Base-by-base conservation (phyloP, 2,329 filamentous ascomycete genomes). In the Arthrobotrys musiformis region DNA sequence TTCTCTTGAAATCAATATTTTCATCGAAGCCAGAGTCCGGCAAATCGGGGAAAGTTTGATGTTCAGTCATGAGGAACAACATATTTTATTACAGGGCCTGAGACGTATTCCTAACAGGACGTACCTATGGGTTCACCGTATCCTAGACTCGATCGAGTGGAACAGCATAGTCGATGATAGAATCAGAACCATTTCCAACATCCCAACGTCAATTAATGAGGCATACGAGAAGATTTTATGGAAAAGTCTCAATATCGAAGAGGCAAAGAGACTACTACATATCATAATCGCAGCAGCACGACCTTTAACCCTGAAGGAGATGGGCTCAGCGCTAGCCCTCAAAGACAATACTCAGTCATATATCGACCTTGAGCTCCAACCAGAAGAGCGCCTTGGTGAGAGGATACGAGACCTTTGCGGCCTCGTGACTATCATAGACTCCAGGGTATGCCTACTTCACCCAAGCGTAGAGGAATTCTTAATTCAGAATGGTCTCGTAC, bases 1-100 rank as follows among this genome's bases (percentile, higher is more conserved):
- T 28, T 67, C 56, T 4, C 4, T 64, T 28, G 80, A 81, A 50
- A 81, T 81, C 28, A 61, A 79, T 42, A 30, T 81, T 8, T 80
- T 81, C 19, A 79, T 81, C 9, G 28, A 68, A 17, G 22, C 46
- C n/a, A 63, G 61, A 17, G 35, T 74, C n/a, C 17, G 28, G 2
- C 33, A 62, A 56, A 52, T 78, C 9, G 48, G 46, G 17, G 13
- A 15, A 7, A 15, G 13, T 22, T 37, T 66, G 13, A 22, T 2
- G 7, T 50, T 68, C 24, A 15, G 13, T 24, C 1, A 1, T 35
- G 48, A 58, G 1, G 63, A 68, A 11, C 11, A 46, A 26, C 35
- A 33, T 13, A 15, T 68, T 11, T 54, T 68, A 19, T 48, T 68
- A 15, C 19, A 44, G 7, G 17, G 28, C 7, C 50, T 56, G 4